These are phyloP conservation scores for Euphorbia peplus DNA, from an alignment of 345 rosid genomes.

Conservation along the genomic window DNA sequence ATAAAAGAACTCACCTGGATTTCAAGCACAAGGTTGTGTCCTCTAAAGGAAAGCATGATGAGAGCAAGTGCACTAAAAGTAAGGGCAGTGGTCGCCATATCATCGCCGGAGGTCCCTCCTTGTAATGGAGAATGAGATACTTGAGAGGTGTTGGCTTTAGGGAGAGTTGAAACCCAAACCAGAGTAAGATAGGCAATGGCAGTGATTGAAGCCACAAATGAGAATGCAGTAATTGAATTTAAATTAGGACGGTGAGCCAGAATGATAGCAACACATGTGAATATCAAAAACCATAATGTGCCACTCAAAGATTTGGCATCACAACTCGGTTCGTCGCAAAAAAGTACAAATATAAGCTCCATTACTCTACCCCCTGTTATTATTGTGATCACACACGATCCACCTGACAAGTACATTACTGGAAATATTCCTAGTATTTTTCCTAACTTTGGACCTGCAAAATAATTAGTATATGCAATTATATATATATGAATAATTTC, in stretches of 20 bases:
- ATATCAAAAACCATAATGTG: constrained; percentile 42
- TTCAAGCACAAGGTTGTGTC: constrained; percentile 64
- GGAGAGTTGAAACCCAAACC: constrained; percentile 36
- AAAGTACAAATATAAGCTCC: constrained; percentile 24
- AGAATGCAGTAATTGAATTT: constrained; percentile 39
- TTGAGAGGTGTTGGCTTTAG: constrained; percentile 19
- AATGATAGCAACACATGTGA: constrained; percentile 38
- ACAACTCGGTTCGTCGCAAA: constrained; percentile 18
- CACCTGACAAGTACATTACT: constrained; percentile 61
- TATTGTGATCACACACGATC: constrained; percentile 44
- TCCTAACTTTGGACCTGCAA: constrained; percentile 46
- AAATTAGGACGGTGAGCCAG: constrained; percentile 47
- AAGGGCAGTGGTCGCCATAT: constrained; percentile 16
- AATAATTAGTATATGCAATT: too few relatives aligned
- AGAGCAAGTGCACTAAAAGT: constrained; percentile 43
- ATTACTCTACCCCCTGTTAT: constrained; percentile 40
- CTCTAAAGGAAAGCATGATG: constrained; percentile 44
- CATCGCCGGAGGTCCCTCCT: constrained; percentile 4
- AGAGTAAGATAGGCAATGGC: constrained; percentile 34
- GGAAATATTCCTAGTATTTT: constrained; percentile 49
- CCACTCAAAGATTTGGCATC: constrained; percentile 24
- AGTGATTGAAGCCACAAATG: constrained; percentile 38
- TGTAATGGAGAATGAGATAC: constrained; percentile 23
- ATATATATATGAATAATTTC: background rate
- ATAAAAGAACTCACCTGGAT: constrained; percentile 39